Evolutionary conservation across 768 basidiomycete species (phyloP).

Genomic region (Austroboletus eburneus): DNA sequence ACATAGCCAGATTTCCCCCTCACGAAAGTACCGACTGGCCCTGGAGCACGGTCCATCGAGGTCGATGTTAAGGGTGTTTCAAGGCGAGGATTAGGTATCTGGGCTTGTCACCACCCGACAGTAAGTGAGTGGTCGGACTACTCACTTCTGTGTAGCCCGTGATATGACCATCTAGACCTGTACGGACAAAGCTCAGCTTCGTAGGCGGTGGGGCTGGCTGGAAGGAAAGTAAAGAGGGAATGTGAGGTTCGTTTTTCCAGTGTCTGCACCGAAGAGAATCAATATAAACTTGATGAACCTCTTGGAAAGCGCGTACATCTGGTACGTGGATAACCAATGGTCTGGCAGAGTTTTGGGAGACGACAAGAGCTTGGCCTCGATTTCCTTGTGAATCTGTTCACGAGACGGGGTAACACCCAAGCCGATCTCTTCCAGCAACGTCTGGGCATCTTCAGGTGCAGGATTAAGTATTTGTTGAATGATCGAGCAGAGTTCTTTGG

Average conservation of each 20-base stretch:
- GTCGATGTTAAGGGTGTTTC: constrained; percentile 79
- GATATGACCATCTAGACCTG: constrained; percentile 76
- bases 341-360: constrained; percentile 63
- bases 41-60: constrained; percentile 81
- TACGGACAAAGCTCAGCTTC: constrained; percentile 63
- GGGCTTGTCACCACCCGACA: constrained; percentile 6
- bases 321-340: constrained; percentile 77
- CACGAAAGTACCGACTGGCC: constrained; percentile 75
- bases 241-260: constrained; percentile 61
- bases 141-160: constrained; percentile 78
- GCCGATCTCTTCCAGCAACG: constrained; percentile 52
- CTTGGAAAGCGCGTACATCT: constrained; percentile 75
- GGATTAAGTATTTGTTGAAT: constrained; percentile 49
- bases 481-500: constrained; percentile 22
- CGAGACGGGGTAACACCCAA: constrained; percentile 54
- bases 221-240: constrained; percentile 60
- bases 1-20: constrained; percentile 91
- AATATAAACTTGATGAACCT: no score
- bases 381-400: constrained; percentile 57
- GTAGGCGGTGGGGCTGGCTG: constrained; percentile 76
- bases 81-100: constrained; percentile 56
- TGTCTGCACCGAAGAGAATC: constrained; percentile 42
- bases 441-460: constrained; percentile 34
- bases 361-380: constrained; percentile 72
- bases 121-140: constrained; percentile 6